These are phyloP conservation scores for Solanum clarkiae DNA, from an alignment of 257 asterid species.

Conservation along the genomic window DNA sequence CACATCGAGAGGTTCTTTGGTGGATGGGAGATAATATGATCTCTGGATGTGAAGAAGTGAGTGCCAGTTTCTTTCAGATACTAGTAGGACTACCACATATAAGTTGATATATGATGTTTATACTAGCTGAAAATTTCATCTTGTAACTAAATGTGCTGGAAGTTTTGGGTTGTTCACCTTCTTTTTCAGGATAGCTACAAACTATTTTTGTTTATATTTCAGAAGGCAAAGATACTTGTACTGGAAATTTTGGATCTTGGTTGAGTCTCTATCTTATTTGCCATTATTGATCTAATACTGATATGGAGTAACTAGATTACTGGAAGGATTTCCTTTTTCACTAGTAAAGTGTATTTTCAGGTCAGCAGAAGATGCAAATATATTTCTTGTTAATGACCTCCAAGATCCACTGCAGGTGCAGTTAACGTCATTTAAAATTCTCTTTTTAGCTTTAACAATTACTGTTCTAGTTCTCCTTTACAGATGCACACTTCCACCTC, in stretches of 20 bases:
- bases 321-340: not conserved
- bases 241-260: not conserved
- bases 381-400: conserved; percentile 87
- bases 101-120: not conserved
- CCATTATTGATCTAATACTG: not conserved
- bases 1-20: not conserved
- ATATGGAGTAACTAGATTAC: not conserved
- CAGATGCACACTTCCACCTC: not conserved
- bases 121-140: not conserved
- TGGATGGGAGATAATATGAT: not conserved
- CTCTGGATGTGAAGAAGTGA: not conserved
- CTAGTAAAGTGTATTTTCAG: conserved; percentile 30
- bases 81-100: not conserved
- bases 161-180: not conserved
- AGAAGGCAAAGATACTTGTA: not conserved
- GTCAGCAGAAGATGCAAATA: conserved; percentile 94
- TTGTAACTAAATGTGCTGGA: not conserved
- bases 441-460: not conserved
- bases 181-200: not conserved
- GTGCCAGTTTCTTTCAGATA: not conserved
- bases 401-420: conserved; percentile 92
- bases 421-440: conserved; percentile 2
- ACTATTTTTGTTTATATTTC: not conserved
- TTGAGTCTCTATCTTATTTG: not conserved
- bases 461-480: not conserved